A percentile compares a stretch with the other conserved stretches of the same genome.
These are phyloP conservation scores for Cymbopogon flexuosus DNA, from an alignment of 202 grass and related monocot genomes.

Conservation along the genomic window DNA sequence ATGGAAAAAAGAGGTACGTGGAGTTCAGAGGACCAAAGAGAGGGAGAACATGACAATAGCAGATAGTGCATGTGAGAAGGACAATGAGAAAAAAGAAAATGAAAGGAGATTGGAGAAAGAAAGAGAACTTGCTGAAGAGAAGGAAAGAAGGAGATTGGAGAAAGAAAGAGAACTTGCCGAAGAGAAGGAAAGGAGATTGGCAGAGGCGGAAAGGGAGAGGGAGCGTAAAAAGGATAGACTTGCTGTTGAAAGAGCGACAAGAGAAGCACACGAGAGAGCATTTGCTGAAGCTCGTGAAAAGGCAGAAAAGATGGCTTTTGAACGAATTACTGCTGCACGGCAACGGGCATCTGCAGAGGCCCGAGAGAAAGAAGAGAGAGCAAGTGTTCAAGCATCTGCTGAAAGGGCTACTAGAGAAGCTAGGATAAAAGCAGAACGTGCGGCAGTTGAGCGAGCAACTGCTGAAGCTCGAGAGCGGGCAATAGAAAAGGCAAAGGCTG, in stretches of 20 bases:
- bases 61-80: conserved; percentile 37
- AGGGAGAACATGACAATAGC: conserved; percentile 6
- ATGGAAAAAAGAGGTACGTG: conserved; percentile 27
- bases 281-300: conserved; percentile 70
- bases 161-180: conserved; percentile 46
- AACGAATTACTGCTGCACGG: conserved; percentile 63
- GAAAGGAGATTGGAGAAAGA: conserved; percentile 36
- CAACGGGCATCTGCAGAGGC: conserved; percentile 67
- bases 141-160: conserved; percentile 33
- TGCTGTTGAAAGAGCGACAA: conserved; percentile 82
- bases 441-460: conserved; percentile 83
- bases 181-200: conserved; percentile 47
- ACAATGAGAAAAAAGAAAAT: conserved; percentile 51
- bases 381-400: conserved; percentile 33
- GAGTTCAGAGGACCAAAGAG: conserved; percentile 31
- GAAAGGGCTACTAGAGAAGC: conserved; percentile 55
- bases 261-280: conserved; percentile 62
- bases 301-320: conserved; percentile 69
- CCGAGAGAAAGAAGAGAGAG: conserved; percentile 63
- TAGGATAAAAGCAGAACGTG: conserved; percentile 76
- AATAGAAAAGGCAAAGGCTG: conserved; percentile 79
- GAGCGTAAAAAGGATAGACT: conserved; percentile 61
- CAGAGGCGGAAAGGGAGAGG: conserved; percentile 59
- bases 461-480: conserved; percentile 82
- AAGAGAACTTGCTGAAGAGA: conserved; percentile 41